A percentile compares a stretch with the other conserved stretches of the same genome.
phyloP scores from a whole-genome alignment of 805 yeast species.

The Zygosaccharomyces gambellarensis region DNA sequence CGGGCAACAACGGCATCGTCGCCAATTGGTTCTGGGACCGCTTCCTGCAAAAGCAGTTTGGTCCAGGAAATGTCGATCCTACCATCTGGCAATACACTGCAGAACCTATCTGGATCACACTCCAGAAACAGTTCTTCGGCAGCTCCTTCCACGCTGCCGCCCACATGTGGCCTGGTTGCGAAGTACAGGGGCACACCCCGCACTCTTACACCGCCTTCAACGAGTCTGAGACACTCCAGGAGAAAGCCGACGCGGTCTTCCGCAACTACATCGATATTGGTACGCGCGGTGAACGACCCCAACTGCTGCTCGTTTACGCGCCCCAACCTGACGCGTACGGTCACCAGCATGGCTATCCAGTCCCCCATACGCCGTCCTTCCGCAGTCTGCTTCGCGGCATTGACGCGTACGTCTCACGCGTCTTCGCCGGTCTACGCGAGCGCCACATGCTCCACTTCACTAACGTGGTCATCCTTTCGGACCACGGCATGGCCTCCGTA shows the following conservation, averaged over 20 bases:
- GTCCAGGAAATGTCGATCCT: conserved; percentile 45
- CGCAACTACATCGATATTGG: conserved; percentile 55
- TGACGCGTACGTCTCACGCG: conserved; percentile 54
- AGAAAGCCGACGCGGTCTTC: conserved; percentile 54
- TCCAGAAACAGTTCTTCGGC: conserved; percentile 51
- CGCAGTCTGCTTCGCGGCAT: conserved; percentile 44
- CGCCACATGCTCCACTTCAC: conserved; percentile 62
- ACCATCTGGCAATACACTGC: conserved; percentile 75
- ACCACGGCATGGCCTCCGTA: conserved; percentile 93
- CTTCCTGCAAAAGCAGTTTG: conserved; percentile 47
- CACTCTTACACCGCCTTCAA: conserved; percentile 57
- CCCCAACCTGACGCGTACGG: conserved; percentile 81
- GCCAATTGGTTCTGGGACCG: conserved; percentile 49
- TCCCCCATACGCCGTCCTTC: conserved; percentile 21
- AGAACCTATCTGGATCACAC: conserved; percentile 84
- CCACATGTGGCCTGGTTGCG: conserved; percentile 98
- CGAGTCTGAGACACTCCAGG: conserved; percentile 48
- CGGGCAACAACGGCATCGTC: conserved; percentile 81
- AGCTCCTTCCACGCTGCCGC: conserved; percentile 35
- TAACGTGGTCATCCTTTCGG: conserved; percentile 75
- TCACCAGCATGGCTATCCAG: conserved; percentile 60
- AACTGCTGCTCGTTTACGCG: conserved; percentile 68
- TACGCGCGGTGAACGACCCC: conserved; percentile 56
- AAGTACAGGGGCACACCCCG: conserved; percentile 54
- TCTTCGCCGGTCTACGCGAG: conserved; percentile 44